These are phyloP conservation scores for Ganoderma sinense DNA, from an alignment of 1,284 basidiomycete genomes.

Conservation along the genomic window DNA sequence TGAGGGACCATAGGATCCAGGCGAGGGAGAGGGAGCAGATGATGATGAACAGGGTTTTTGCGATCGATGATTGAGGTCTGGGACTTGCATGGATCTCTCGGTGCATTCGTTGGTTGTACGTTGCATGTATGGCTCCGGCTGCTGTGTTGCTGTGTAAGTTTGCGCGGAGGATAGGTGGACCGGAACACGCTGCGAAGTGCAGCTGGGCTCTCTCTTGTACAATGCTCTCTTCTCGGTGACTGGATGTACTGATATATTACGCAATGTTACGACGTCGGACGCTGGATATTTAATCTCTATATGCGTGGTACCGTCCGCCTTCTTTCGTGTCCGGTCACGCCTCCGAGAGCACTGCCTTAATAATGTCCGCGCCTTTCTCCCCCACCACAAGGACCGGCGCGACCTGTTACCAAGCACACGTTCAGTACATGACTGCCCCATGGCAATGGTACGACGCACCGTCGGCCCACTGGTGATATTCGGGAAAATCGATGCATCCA, in stretches of 20 bases:
- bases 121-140: background rate
- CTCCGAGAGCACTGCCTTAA: conserved; percentile 45
- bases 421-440: background rate
- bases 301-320: background rate
- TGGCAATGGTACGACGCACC: conserved; percentile 44
- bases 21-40: conserved; percentile 46
- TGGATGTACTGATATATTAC: background rate
- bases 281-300: background rate
- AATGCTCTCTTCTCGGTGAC: background rate
- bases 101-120: background rate
- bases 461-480: conserved; percentile 68
- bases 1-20: conserved; percentile 61
- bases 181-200: background rate
- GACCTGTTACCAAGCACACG: conserved; percentile 46
- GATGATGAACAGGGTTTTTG: conserved; percentile 40
- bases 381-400: conserved; percentile 66
- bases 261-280: background rate
- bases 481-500: conserved; percentile 68
- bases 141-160: background rate
- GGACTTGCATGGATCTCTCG: background rate
- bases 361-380: conserved; percentile 69
- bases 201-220: background rate
- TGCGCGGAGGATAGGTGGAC: background rate
- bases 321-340: background rate
- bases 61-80: conserved; percentile 22